Conservation (phyloP, 192 early-diverging fungal genomes). For the Phlyctochytrium bullatum region DNA sequence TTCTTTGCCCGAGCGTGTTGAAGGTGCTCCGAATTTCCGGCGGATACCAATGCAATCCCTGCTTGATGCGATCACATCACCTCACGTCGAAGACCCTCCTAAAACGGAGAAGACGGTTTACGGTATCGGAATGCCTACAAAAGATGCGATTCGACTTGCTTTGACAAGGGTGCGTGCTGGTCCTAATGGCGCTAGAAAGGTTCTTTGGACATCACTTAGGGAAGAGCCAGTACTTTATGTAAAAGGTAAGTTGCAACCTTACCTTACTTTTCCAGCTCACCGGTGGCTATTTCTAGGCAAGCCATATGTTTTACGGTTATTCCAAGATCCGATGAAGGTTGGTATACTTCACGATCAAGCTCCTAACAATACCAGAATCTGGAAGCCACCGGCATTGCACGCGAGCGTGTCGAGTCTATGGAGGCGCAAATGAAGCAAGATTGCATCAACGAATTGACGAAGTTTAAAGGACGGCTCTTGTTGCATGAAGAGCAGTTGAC, state of each 20-base stretch:
- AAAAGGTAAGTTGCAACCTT: constrained; percentile 33
- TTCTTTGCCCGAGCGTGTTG: constrained; percentile 55
- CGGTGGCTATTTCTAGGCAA: constrained; percentile 16
- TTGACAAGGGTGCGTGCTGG: constrained; percentile 47
- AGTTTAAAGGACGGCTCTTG: constrained; percentile 51
- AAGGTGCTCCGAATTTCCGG: constrained; percentile 60
- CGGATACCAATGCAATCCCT: constrained; percentile 39
- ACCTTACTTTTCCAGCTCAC: not conserved
- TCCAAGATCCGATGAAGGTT: constrained; percentile 60
- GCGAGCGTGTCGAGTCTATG: constrained; percentile 63
- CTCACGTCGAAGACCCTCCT: not conserved
- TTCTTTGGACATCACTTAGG: constrained; percentile 62
- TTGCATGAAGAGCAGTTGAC: constrained; percentile 57
- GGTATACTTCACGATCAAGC: too few relatives aligned
- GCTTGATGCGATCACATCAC: constrained; percentile 10
- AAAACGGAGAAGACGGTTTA: constrained; percentile 32
- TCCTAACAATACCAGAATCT: too few relatives aligned
- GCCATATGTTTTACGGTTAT: constrained; percentile 61
- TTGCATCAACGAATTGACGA: constrained; percentile 43
- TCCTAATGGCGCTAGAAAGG: constrained; percentile 38
- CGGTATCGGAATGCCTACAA: constrained; percentile 64
- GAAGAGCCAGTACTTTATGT: constrained; percentile 69
- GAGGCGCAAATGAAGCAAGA: constrained; percentile 61
- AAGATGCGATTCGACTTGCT: constrained; percentile 51
- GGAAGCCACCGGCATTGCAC: constrained; percentile 61